These are phyloP conservation scores for Talaromyces islandicus DNA, from an alignment of 2,329 filamentous ascomycete genomes.

Conservation along the genomic window DNA sequence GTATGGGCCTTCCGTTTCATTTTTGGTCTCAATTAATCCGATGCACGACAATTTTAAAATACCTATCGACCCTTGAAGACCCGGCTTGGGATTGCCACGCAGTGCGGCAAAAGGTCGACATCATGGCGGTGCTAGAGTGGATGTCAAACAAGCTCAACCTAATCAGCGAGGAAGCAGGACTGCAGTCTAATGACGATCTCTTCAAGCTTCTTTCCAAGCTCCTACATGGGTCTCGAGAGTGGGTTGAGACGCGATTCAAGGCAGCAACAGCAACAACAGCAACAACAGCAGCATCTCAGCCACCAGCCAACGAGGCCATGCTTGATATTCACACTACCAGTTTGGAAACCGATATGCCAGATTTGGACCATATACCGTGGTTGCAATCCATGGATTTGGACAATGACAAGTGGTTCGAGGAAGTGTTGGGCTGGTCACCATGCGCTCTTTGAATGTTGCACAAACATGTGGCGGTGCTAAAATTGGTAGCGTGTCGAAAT, in stretches of 20 bases:
- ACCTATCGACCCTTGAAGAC: conserved; percentile 31
- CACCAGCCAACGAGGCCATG: neutral
- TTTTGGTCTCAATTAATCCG: conserved; percentile 34
- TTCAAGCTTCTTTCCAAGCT: conserved; percentile 20
- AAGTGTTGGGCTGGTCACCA: conserved; percentile 4
- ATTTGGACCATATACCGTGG: conserved; percentile 22
- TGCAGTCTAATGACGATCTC: conserved; percentile 24
- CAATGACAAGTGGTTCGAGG: conserved; percentile 16
- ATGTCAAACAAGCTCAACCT: conserved; percentile 24
- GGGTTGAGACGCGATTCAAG: conserved; percentile 15
- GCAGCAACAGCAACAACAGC: conserved; percentile 1
- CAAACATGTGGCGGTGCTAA: neutral
- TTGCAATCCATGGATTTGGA: conserved; percentile 25
- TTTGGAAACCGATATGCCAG: conserved; percentile 13
- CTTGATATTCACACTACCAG: neutral
- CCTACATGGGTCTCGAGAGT: conserved; percentile 16
- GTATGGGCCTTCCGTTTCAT: conserved; percentile 27
- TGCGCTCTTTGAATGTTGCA: neutral
- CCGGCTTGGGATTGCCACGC: conserved; percentile 33
- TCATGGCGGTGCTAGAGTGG: conserved; percentile 21
- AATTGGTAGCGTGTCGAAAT: neutral
- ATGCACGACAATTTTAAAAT: conserved; percentile 28
- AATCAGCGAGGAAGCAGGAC: conserved; percentile 20
- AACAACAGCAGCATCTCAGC: conserved; percentile 1
- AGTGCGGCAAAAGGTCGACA: conserved; percentile 28